Conservation (phyloP, 768 basidiomycete genomes). For the Cyclocybe cylindracea region DNA sequence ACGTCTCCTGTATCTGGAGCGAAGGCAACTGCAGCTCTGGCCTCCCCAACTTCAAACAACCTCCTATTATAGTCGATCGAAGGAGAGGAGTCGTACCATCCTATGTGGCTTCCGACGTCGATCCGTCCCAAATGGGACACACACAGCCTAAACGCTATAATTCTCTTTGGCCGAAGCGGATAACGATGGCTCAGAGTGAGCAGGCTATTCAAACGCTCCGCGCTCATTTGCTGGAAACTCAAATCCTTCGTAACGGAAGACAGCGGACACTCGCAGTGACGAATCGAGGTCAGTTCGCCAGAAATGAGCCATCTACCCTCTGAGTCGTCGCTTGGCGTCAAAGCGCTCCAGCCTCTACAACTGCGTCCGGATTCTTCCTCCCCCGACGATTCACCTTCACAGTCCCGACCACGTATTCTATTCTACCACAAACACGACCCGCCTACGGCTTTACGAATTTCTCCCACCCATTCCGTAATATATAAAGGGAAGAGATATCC, state of each 20-base stretch:
- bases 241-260: conserved; percentile 27
- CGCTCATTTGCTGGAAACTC: conserved; percentile 31
- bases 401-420: conserved; percentile 40
- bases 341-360: conserved; percentile 19
- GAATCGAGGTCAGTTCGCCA: conserved; percentile 16
- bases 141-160: conserved; percentile 37
- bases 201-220: conserved; percentile 32
- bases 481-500: conserved; percentile 69
- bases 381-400: conserved; percentile 15
- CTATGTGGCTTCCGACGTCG: conserved; percentile 44
- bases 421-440: conserved; percentile 69
- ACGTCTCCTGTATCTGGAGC: conserved; percentile 31
- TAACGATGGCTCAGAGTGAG: conserved; percentile 24
- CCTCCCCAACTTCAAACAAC: conserved; percentile 30
- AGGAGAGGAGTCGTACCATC: conserved; percentile 48
- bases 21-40: conserved; percentile 20
- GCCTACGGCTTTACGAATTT: conserved; percentile 75
- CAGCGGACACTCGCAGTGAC: conserved; percentile 13
- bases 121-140: conserved; percentile 44
- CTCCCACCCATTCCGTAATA: conserved; percentile 61
- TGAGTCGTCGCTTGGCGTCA: conserved; percentile 21
- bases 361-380: conserved; percentile 3
- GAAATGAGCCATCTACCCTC: conserved; percentile 22
- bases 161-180: conserved; percentile 37
- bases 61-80: conserved; percentile 47